These are phyloP conservation scores for Magnusiomyces paraingens DNA, from an alignment of 1,139 yeast genomes.

Conservation along the genomic window DNA sequence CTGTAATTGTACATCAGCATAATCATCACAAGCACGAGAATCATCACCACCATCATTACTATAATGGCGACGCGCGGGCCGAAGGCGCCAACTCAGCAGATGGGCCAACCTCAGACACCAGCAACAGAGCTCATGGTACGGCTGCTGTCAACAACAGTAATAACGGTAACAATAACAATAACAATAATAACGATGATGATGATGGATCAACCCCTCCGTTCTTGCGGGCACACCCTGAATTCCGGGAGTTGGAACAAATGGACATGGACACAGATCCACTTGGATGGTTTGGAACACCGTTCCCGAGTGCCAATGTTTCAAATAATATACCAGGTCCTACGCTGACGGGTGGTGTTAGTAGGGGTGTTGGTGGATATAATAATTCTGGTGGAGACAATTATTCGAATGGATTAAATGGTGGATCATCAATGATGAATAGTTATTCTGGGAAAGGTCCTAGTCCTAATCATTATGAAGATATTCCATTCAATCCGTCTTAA, in stretches of 20 bases:
- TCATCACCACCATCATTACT: slow-evolving; percentile 15
- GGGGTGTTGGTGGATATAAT: slow-evolving; percentile 1
- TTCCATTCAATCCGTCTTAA: slow-evolving; percentile 29
- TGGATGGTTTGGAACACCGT: neutral
- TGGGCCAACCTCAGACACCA: neutral
- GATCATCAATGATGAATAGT: too few species aligned
- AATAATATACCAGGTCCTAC: neutral
- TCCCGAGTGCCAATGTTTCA: neutral
- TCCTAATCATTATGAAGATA: slow-evolving; percentile 20
- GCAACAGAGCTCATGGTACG: neutral
- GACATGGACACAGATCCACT: slow-evolving; percentile 23
- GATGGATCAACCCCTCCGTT: slow-evolving; percentile 8
- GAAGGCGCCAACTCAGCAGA: neutral
- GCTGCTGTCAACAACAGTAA: slow-evolving; percentile 8
- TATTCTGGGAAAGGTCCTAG: neutral
- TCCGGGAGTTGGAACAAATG: slow-evolving; percentile 23
- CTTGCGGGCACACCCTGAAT: slow-evolving; percentile 19
- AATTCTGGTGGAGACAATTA: neutral
- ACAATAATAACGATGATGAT: slow-evolving; percentile 9
- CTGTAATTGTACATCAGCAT: slow-evolving; percentile 77
- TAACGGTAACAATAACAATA: slow-evolving; percentile 9
- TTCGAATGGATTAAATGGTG: too few species aligned
- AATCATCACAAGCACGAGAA: slow-evolving; percentile 47
- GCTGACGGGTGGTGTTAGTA: slow-evolving; percentile 20
- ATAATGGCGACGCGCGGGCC: slow-evolving; percentile 6